These are phyloP conservation scores for Babesia ovis DNA, from an alignment of 169 alveolate genomes.

Conservation along the genomic window DNA sequence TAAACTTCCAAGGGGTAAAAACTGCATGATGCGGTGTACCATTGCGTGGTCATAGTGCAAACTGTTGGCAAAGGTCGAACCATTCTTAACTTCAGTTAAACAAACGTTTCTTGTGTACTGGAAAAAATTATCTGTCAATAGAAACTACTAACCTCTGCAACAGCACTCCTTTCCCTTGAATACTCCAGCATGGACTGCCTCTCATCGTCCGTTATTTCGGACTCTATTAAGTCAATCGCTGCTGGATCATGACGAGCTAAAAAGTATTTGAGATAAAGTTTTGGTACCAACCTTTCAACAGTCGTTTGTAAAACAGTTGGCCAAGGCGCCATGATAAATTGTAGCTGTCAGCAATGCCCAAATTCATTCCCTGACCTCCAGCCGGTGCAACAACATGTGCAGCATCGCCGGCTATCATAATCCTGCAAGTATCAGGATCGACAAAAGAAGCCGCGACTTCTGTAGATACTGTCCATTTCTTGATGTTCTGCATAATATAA, in stretches of 20 bases:
- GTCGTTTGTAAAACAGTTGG: constrained; percentile 15
- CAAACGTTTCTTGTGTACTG: constrained; percentile 64
- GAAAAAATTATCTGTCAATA: neutral
- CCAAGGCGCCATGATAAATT: constrained; percentile 59
- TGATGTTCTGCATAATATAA: constrained; percentile 27
- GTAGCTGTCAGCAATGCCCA: constrained; percentile 88
- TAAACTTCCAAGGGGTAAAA: constrained; percentile 24
- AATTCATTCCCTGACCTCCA: constrained; percentile 93
- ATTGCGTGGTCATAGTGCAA: constrained; percentile 37
- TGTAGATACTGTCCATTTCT: constrained; percentile 83
- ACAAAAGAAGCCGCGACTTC: constrained; percentile 76
- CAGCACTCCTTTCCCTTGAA: constrained; percentile 43
- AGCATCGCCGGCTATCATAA: constrained; percentile 89
- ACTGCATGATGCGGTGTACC: constrained; percentile 19
- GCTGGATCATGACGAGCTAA: neutral
- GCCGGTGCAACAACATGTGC: constrained; percentile 93
- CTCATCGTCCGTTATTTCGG: constrained; percentile 36
- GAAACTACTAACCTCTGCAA: constrained; percentile 46
- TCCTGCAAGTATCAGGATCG: constrained; percentile 66
- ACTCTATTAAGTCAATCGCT: neutral
- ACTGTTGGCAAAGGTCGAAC: constrained; percentile 53
- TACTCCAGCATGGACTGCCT: constrained; percentile 26
- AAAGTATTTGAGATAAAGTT: neutral
- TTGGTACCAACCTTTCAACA: neutral
- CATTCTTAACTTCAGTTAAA: constrained; percentile 47